phyloP scores from a whole-genome alignment of 169 alveolate species.

The Cryptosporidium bovis region DNA sequence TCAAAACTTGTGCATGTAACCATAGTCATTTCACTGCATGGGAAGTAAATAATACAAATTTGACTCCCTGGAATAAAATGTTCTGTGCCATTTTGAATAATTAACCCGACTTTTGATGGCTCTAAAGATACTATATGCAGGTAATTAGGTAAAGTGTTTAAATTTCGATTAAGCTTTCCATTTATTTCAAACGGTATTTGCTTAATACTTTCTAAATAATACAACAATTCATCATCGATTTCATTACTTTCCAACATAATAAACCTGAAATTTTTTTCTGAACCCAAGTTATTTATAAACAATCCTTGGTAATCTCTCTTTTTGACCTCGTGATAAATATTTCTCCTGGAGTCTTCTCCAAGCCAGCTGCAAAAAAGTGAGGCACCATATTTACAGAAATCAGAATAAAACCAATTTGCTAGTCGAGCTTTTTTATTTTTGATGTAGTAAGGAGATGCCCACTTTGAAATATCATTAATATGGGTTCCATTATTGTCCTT shows the following conservation, averaged over 20 bases:
- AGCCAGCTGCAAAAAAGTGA: conserved; percentile 23
- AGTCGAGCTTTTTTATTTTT: background rate
- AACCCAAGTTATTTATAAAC: conserved; percentile 5
- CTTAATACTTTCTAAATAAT: conserved; percentile 9
- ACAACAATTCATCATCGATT: conserved; percentile 31
- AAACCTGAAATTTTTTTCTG: conserved; percentile 12
- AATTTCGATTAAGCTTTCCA: conserved; percentile 18
- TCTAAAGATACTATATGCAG: conserved; percentile 22
- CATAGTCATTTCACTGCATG: background rate
- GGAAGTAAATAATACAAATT: conserved; percentile 37
- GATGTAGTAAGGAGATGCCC: conserved; percentile 55
- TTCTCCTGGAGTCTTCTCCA: conserved; percentile 39
- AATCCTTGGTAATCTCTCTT: conserved; percentile 64
- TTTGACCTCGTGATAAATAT: background rate
- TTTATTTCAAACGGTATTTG: conserved; percentile 40
- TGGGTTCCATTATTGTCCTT: conserved; percentile 12
- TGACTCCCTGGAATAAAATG: conserved; percentile 55
- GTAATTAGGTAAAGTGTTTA: conserved; percentile 12
- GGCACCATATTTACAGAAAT: conserved; percentile 32
- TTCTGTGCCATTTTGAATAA: conserved; percentile 22
- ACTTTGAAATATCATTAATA: conserved; percentile 29
- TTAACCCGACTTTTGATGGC: conserved; percentile 3
- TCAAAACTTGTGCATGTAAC: conserved; percentile 23
- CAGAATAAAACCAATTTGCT: background rate
- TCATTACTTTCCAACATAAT: conserved; percentile 17